Conservation (phyloP, 2,329 filamentous ascomycete genomes). For the Neurospora sp. region DNA sequence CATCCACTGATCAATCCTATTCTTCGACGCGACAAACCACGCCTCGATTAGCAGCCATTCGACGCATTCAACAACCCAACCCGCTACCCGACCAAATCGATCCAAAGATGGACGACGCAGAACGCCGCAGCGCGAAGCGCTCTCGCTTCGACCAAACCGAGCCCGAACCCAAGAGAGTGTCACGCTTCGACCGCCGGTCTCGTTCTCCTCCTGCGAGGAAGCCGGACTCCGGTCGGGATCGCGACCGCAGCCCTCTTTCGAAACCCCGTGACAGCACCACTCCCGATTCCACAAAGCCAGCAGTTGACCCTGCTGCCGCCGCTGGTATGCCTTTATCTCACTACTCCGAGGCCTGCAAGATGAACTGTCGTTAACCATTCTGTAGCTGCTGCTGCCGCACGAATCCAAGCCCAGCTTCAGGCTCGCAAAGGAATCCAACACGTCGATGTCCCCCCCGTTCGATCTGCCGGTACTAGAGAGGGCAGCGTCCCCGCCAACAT, state of each 20-base stretch:
- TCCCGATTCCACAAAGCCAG: slow-evolving; percentile 36
- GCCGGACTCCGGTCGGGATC: slow-evolving; percentile 60
- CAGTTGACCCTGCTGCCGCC: slow-evolving; percentile 62
- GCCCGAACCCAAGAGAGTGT: slow-evolving; percentile 64
- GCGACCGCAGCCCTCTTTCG: slow-evolving; percentile 71
- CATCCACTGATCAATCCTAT: not conserved
- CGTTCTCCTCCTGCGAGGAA: slow-evolving; percentile 65
- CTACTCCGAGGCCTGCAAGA: not conserved
- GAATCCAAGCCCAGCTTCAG: slow-evolving; percentile 75
- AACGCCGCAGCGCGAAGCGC: slow-evolving; percentile 64
- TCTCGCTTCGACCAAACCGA: slow-evolving; percentile 93
- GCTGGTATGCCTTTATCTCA: slow-evolving; percentile 49
- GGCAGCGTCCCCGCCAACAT: slow-evolving; percentile 43
- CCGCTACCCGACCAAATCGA: not conserved
- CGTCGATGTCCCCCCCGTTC: slow-evolving; percentile 78
- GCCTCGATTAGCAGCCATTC: not conserved
- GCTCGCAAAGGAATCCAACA: slow-evolving; percentile 85
- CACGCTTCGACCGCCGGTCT: slow-evolving; percentile 86
- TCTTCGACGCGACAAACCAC: not conserved
- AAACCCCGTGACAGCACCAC: slow-evolving; percentile 30
- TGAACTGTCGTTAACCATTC: slow-evolving; percentile 18
- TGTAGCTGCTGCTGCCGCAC: slow-evolving; percentile 76
- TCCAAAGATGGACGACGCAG: slow-evolving; percentile 62
- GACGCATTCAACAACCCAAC: not conserved
- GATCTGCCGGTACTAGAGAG: slow-evolving; percentile 34